Evolutionary conservation across 805 yeast genomes (phyloP).

Genomic region (Yarrowia yakushimensis): DNA sequence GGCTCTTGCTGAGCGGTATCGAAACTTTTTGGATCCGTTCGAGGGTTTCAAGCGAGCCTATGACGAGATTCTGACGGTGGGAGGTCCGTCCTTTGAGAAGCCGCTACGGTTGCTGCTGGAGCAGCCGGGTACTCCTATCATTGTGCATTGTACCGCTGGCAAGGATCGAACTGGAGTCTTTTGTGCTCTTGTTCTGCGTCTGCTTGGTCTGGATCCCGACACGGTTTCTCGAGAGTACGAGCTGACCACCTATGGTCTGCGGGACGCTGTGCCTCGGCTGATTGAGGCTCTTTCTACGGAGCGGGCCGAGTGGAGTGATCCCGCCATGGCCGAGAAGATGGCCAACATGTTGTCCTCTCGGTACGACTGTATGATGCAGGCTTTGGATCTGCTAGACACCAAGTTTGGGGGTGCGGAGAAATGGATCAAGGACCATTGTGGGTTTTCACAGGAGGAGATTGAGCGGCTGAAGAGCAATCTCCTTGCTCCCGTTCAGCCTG

Average conservation of each 20-base stretch:
- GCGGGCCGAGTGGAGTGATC: conserved; percentile 37
- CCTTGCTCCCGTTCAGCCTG: background rate
- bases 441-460: conserved; percentile 47
- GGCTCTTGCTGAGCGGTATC: conserved; percentile 54
- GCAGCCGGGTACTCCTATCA: conserved; percentile 47
- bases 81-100: conserved; percentile 42
- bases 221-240: conserved; percentile 74
- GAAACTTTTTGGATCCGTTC: conserved; percentile 55
- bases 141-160: conserved; percentile 81
- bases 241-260: conserved; percentile 58
- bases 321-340: conserved; percentile 48
- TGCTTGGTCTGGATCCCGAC: conserved; percentile 63
- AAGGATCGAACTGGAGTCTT: conserved; percentile 81
- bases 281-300: conserved; percentile 13
- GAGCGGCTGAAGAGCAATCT: conserved; percentile 34
- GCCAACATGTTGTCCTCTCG: conserved; percentile 58
- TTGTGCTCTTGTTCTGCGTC: conserved; percentile 60
- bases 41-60: conserved; percentile 63
- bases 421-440: conserved; percentile 47
- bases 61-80: conserved; percentile 54
- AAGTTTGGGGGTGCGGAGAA: conserved; percentile 53
- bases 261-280: conserved; percentile 28
- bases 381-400: conserved; percentile 50
- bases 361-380: conserved; percentile 65
- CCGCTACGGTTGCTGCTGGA: conserved; percentile 59